Conservation (phyloP, 2,329 filamentous ascomycete genomes). For the Alternaria angustiovoidea region DNA sequence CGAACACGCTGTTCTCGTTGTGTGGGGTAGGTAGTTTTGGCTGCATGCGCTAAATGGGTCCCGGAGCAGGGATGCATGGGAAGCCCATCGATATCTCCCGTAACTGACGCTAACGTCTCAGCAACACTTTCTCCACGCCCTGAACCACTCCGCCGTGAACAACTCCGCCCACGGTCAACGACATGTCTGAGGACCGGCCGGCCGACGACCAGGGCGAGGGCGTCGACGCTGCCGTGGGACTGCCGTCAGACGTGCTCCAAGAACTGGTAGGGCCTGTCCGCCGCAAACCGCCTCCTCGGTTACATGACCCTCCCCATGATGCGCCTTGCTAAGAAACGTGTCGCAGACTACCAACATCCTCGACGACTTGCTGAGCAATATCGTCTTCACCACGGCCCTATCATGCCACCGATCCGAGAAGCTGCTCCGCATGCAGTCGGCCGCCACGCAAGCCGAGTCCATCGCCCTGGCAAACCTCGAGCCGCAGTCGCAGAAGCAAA, state of each 20-base stretch:
- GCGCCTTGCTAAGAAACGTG: conserved; percentile 36
- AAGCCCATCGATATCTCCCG: conserved; percentile 28
- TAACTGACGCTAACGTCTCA: conserved; percentile 34
- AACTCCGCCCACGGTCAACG: conserved; percentile 19
- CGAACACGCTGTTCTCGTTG: conserved; percentile 11
- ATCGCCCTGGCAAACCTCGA: conserved; percentile 49
- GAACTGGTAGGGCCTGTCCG: conserved; percentile 40
- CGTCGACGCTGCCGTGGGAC: conserved; percentile 33
- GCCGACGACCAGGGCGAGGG: conserved; percentile 40
- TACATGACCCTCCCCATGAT: conserved; percentile 8
- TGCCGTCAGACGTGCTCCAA: conserved; percentile 40
- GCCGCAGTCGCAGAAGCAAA: conserved; percentile 43
- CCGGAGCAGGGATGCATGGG: conserved; percentile 25
- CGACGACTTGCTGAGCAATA: conserved; percentile 78
- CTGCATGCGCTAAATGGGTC: conserved; percentile 26
- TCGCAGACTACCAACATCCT: conserved; percentile 61
- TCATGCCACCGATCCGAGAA: conserved; percentile 82
- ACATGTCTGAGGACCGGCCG: conserved; percentile 49
- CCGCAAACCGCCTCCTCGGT: conserved; percentile 14
- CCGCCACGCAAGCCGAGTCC: conserved; percentile 57
- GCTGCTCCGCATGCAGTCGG: conserved; percentile 71
- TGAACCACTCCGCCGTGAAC: conserved; percentile 16
- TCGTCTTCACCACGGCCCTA: conserved; percentile 77
- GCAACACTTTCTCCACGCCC: conserved; percentile 24
- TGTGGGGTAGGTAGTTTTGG: conserved; percentile 17